phyloP scores from a whole-genome alignment of 345 rosid genomes.

The Eucalyptus pauciflora region DNA sequence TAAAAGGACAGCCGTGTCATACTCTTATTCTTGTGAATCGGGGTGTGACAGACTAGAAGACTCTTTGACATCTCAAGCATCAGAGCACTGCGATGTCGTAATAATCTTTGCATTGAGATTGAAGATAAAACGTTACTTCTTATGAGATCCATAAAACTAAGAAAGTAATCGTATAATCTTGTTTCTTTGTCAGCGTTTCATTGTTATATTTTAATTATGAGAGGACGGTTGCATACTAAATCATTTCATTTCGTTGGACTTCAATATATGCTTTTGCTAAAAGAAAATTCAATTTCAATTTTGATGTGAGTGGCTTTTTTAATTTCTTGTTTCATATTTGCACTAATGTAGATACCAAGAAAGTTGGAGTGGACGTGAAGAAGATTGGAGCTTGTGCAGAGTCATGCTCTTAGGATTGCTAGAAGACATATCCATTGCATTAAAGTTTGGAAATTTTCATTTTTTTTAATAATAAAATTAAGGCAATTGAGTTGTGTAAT shows the following conservation, averaged over 20 bases:
- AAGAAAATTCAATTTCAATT: not conserved
- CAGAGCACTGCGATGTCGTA: fast-evolving
- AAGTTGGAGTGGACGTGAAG: not conserved
- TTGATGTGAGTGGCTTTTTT: not conserved
- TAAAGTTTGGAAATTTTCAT: not conserved
- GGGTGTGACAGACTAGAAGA: fast-evolving
- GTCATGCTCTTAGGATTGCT: not conserved
- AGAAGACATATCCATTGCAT: not conserved
- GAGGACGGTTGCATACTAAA: not conserved
- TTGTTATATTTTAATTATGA: not conserved
- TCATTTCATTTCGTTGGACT: not conserved
- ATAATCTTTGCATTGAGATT: too few relatives aligned
- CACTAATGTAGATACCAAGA: not conserved
- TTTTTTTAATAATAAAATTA: too few relatives aligned
- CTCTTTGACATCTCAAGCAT: too few relatives aligned
- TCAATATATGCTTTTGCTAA: not conserved
- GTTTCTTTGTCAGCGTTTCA: too few relatives aligned
- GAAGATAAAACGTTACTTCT: too few relatives aligned
- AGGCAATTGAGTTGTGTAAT: not conserved
- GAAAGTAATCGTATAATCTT: not conserved
- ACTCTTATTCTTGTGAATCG: too few relatives aligned
- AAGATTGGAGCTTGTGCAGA: not conserved
- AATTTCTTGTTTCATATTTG: not conserved
- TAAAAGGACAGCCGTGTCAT: too few relatives aligned
- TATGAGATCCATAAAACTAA: not conserved